phyloP scores from a whole-genome alignment of 2,329 filamentous ascomycete species.

The Myriangium duriaei region DNA sequence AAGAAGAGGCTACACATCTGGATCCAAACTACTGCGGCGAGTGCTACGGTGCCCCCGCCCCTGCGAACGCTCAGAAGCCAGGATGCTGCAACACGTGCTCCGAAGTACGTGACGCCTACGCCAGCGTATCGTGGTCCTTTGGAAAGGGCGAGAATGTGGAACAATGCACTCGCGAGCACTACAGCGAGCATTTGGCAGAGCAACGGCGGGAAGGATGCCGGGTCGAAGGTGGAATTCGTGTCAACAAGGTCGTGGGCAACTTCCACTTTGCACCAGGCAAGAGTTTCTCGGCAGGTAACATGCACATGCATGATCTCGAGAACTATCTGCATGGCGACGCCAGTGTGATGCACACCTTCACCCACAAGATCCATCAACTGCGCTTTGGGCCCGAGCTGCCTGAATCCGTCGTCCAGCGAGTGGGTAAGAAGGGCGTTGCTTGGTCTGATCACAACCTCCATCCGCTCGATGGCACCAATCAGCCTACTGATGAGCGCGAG shows the following conservation, averaged over 20 bases:
- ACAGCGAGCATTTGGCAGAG: conserved; percentile 72
- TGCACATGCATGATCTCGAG: conserved; percentile 95
- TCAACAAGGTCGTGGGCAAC: conserved; percentile 98
- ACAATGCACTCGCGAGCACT: conserved; percentile 91
- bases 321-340: conserved; percentile 75
- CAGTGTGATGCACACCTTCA: conserved; percentile 67
- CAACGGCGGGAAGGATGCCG: conserved; percentile 89
- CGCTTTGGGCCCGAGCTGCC: conserved; percentile 89
- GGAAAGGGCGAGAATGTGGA: conserved; percentile 84
- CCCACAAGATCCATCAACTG: conserved; percentile 75
- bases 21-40: conserved; percentile 85
- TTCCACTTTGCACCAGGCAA: conserved; percentile 96
- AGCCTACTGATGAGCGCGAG: conserved; percentile 66
- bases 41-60: conserved; percentile 77
- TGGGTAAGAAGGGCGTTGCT: conserved; percentile 41
- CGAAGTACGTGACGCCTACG: conserved; percentile 91
- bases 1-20: conserved; percentile 63
- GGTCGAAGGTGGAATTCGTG: conserved; percentile 78
- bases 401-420: conserved; percentile 54
- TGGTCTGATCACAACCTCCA: conserved; percentile 91
- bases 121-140: conserved; percentile 81
- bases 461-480: conserved; percentile 69
- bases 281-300: conserved; percentile 89
- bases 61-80: conserved; percentile 57
- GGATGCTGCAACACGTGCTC: conserved; percentile 96